Percentiles rank a stretch among this genome's conserved stretches.
Evolutionary conservation across 2,329 filamentous ascomycete genomes (phyloP).

Genomic region (Penicillium sp.): DNA sequence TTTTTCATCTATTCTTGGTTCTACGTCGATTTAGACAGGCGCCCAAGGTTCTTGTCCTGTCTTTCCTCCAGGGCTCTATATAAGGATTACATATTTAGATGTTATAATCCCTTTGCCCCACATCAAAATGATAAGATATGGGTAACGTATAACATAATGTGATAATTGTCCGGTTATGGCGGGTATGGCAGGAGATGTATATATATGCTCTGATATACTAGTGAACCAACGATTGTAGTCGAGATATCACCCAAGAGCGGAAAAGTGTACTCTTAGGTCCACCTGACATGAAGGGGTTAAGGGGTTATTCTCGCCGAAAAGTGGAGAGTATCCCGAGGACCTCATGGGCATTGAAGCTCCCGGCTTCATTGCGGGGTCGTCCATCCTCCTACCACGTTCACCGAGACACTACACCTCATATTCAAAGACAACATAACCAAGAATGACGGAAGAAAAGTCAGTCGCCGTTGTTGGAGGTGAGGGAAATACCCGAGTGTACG

Average conservation of each 20-base stretch:
- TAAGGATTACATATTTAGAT: not conserved
- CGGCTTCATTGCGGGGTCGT: not conserved
- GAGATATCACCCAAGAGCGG: not conserved
- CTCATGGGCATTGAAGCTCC: not conserved
- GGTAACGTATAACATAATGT: not conserved
- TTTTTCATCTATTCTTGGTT: not conserved
- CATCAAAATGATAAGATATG: not conserved
- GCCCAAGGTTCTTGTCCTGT: not conserved
- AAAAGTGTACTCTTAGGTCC: not conserved
- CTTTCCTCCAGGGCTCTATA: not conserved
- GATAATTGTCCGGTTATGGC: not conserved
- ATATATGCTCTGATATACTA: no score
- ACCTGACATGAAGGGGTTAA: not conserved
- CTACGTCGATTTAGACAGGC: not conserved
- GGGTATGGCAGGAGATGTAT: not conserved
- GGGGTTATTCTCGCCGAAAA: not conserved
- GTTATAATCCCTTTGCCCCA: fast-evolving
- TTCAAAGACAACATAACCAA: not conserved
- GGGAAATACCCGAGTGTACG: not conserved
- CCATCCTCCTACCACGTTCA: not conserved
- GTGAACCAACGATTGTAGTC: not conserved
- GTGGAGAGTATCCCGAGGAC: not conserved
- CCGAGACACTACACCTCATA: not conserved
- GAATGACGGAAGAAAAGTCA: slow-evolving; percentile 9
- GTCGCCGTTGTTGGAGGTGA: slow-evolving; percentile 14